A percentile compares a stretch with the other conserved stretches of the same genome.
These are phyloP conservation scores for Ganoderma meredithae DNA, from an alignment of 1,284 basidiomycete species.

Conservation along the genomic window DNA sequence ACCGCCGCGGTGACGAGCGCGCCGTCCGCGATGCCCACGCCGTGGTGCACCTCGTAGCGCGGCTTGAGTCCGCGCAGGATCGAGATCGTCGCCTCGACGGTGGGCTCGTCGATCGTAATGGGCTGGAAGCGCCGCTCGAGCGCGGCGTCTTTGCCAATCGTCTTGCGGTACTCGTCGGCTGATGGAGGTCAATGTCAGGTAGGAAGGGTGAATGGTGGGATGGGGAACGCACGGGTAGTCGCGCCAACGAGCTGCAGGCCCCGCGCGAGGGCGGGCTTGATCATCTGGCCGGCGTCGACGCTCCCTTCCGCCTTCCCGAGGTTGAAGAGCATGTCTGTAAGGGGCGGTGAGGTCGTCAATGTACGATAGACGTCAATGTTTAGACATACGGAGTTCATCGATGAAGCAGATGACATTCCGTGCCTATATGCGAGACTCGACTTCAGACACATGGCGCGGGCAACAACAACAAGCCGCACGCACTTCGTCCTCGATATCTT, in stretches of 20 bases:
- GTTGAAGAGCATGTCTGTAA: constrained; percentile 77
- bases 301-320: constrained; percentile 92
- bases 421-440: constrained; percentile 37
- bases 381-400: constrained; percentile 88
- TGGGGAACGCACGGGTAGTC: constrained; percentile 71
- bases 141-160: constrained; percentile 92
- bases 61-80: constrained; percentile 89
- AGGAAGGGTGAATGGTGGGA: constrained; percentile 2
- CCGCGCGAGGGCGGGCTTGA: constrained; percentile 87
- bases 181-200: background rate
- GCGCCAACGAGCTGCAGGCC: constrained; percentile 90
- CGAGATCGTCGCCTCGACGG: constrained; percentile 85
- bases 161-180: constrained; percentile 92
- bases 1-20: constrained; percentile 91
- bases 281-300: constrained; percentile 92
- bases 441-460: constrained; percentile 40
- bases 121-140: constrained; percentile 92
- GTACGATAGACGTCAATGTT: background rate
- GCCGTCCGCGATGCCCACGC: constrained; percentile 88
- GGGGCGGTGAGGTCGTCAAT: background rate
- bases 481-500: constrained; percentile 90
- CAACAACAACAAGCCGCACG: too few relatives aligned
- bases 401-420: constrained; percentile 89
- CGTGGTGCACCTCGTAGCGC: constrained; percentile 90
- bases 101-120: constrained; percentile 87